Conservation (phyloP, 2,329 filamentous ascomycete species). For the Ascochyta rabiei region DNA sequence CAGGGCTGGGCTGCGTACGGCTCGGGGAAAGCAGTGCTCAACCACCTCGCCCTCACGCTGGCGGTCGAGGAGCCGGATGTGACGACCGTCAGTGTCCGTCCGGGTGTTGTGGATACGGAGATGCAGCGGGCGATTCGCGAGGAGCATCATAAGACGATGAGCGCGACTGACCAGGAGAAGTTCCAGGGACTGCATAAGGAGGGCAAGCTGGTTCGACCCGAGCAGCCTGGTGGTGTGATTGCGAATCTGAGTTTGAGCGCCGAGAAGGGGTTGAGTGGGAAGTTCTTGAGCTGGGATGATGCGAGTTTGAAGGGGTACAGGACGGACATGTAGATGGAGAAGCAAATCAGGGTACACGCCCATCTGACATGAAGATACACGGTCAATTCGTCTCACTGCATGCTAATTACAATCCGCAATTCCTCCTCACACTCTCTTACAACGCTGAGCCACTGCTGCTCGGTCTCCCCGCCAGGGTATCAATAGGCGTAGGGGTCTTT, state of each 20-base stretch:
- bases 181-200: conserved; percentile 74
- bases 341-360: neutral
- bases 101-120: conserved; percentile 83
- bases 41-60: conserved; percentile 76
- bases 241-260: conserved; percentile 73
- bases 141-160: conserved; percentile 67
- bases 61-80: conserved; percentile 78
- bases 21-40: conserved; percentile 80
- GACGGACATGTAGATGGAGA: conserved; percentile 19
- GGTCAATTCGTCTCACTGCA: neutral
- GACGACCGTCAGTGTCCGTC: conserved; percentile 73
- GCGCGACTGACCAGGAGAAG: conserved; percentile 61
- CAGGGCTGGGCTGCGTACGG: conserved; percentile 81
- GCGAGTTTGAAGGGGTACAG: conserved; percentile 33
- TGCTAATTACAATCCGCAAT: neutral
- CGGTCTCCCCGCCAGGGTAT: conserved; percentile 32
- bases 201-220: conserved; percentile 76
- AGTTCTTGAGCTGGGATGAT: conserved; percentile 64
- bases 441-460: conserved; percentile 12
- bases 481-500: conserved; percentile 21
- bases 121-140: conserved; percentile 88
- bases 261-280: conserved; percentile 72
- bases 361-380: neutral
- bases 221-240: conserved; percentile 86
- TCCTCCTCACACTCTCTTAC: neutral